These are phyloP conservation scores for Fusarium chaquense DNA, from an alignment of 2,329 filamentous ascomycete species.

Conservation along the genomic window DNA sequence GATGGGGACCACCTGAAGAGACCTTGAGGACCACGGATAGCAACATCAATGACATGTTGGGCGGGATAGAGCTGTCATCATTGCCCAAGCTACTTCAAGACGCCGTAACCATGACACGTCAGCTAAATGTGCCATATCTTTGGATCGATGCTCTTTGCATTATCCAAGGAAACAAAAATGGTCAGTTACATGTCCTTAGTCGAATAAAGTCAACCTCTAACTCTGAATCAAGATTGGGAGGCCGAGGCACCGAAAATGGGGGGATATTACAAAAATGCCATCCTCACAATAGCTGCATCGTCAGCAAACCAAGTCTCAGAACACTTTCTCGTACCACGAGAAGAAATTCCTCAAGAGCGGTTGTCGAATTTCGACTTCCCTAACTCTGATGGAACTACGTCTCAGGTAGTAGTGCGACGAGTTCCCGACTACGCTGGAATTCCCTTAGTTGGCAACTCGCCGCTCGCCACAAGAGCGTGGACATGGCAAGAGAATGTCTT, in stretches of 20 bases:
- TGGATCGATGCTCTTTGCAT: neutral
- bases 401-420: neutral
- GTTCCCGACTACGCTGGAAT: slow-evolving; percentile 2
- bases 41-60: neutral
- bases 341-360: neutral
- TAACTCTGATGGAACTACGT: neutral
- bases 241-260: neutral
- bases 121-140: neutral
- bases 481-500: slow-evolving; percentile 5
- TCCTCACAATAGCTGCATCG: neutral
- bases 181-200: neutral
- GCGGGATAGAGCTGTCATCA: neutral
- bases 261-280: neutral
- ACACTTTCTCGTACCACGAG: neutral
- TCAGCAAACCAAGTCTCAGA: neutral
- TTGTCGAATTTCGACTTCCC: neutral
- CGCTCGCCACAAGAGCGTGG: neutral
- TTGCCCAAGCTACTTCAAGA: neutral
- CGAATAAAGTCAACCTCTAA: fast-evolving
- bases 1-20: neutral
- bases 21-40: neutral
- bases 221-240: neutral
- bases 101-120: neutral
- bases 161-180: neutral
- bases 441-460: neutral